Evolutionary conservation across 1,284 basidiomycete species (phyloP), one percentile per base, ranked within the genome.

Genomic region (Trametes versicolor): DNA sequence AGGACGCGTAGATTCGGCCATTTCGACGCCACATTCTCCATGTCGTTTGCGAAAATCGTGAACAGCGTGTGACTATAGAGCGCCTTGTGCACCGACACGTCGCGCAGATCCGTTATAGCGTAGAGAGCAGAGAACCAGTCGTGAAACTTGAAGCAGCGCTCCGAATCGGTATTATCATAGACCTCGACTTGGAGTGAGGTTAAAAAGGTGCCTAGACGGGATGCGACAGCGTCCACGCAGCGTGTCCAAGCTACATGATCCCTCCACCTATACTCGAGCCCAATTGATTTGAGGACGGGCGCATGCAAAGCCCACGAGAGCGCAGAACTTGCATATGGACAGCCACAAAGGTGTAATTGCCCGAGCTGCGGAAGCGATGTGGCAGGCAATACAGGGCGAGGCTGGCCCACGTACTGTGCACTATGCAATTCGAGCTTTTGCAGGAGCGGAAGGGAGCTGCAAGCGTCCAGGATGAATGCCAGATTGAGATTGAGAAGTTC

Each of bases 91-190:
- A n/a, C n/a, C n/a, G n/a, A n/a, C n/a, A n/a, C n/a, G n/a, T n/a
- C 23, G n/a, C 9, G 32, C 21, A 60, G 41, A 7, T 39, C 25
- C n/a, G 43, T 50, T 2, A 60, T 12, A 6, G 50, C 41, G 59
- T 54, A 60, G 41, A 60, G 23, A 19, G 59, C 41, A 3, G 50
- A 43, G 50, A 60, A 60, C 59, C 50, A 53, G 41, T 25, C 51
- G 51, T 54, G 39, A 51, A 60, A 60, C 7, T 32, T 29, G 43
- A 7, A 45, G 0, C n/a, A 13, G 8, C 4, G 39, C 7, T 4
- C 23, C 5, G 25, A 17, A 9, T 51, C 49, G 8, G 8, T 29
- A 19, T 1, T 8, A 7, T 52, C 49, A 19, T 52, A 37, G 17
- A 60, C n/a, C 12, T n/a, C 27, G 6, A 13, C 36, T 8, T 12